These are phyloP conservation scores for Arbutus unedo DNA, from an alignment of 148 eudicot genomes.

Conservation along the genomic window DNA sequence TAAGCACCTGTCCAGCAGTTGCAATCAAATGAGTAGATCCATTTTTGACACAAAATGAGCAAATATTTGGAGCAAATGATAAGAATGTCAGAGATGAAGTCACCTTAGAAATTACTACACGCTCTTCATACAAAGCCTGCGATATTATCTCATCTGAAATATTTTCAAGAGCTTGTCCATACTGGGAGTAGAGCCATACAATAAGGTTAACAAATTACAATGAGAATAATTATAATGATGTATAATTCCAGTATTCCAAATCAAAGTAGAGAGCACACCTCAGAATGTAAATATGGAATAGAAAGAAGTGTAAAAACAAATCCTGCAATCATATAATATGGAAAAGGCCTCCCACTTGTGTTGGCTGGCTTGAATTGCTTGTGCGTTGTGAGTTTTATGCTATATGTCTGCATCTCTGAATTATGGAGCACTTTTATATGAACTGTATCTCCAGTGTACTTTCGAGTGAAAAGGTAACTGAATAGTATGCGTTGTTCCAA, in stretches of 20 bases:
- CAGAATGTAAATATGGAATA: not conserved
- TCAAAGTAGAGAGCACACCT: not conserved
- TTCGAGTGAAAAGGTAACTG: slow-evolving; percentile 1
- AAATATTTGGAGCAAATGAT: not conserved
- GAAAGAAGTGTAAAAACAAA: slow-evolving; percentile 5
- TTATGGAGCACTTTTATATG: not conserved
- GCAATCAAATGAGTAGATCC: not conserved
- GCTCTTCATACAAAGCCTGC: not conserved
- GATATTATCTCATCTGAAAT: not conserved
- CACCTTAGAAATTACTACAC: not conserved
- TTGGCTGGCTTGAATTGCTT: slow-evolving; percentile 9
- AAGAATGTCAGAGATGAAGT: not conserved
- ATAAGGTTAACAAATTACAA: not conserved
- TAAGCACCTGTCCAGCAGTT: not conserved
- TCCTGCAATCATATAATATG: slow-evolving; percentile 7
- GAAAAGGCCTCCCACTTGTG: slow-evolving; percentile 1
- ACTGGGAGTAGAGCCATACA: not conserved
- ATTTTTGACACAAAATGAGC: not conserved
- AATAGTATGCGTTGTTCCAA: not conserved
- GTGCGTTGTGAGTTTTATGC: not conserved
- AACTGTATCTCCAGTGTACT: not conserved
- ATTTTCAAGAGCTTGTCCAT: not conserved
- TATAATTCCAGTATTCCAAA: not conserved
- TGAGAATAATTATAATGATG: not conserved
- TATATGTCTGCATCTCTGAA: not conserved